Conservation (phyloP, 176 grass and related monocot species). For the Zizania latifolia region DNA sequence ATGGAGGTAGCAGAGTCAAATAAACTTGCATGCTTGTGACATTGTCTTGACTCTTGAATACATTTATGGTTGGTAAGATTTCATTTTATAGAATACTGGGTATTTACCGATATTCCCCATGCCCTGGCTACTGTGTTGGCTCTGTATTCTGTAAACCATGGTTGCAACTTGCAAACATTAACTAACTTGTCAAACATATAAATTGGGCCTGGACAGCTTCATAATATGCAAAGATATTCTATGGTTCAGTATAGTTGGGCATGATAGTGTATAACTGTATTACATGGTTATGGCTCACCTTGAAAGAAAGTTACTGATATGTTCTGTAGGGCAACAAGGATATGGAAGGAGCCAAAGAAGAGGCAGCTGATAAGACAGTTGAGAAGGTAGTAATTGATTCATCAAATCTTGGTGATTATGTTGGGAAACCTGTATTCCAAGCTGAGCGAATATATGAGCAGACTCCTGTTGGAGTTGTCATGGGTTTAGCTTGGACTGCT, state of each 20-base stretch:
- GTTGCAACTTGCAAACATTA: neutral
- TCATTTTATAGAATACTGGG: neutral
- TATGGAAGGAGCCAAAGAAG: constrained; percentile 23
- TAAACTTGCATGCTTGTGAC: neutral
- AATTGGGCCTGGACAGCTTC: neutral
- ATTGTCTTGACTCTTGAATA: neutral
- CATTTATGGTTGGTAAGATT: neutral
- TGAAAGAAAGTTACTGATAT: neutral
- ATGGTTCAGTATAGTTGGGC: neutral
- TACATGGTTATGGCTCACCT: neutral
- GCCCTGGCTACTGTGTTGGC: neutral
- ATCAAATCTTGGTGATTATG: constrained; percentile 74
- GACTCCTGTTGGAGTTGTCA: constrained; percentile 90
- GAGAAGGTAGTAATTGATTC: constrained; percentile 68
- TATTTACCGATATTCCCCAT: neutral
- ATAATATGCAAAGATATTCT: neutral
- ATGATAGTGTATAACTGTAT: neutral
- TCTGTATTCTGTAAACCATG: neutral
- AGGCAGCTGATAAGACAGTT: constrained; percentile 29
- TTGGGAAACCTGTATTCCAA: constrained; percentile 97
- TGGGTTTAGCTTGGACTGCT: constrained; percentile 96
- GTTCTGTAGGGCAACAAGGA: constrained; percentile 38
- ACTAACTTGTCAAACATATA: constrained; percentile 7
- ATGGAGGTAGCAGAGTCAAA: neutral
- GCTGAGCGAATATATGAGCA: constrained; percentile 89